Evolutionary conservation across 306 rosid species (phyloP).

Genomic region (Carpinus viminea): DNA sequence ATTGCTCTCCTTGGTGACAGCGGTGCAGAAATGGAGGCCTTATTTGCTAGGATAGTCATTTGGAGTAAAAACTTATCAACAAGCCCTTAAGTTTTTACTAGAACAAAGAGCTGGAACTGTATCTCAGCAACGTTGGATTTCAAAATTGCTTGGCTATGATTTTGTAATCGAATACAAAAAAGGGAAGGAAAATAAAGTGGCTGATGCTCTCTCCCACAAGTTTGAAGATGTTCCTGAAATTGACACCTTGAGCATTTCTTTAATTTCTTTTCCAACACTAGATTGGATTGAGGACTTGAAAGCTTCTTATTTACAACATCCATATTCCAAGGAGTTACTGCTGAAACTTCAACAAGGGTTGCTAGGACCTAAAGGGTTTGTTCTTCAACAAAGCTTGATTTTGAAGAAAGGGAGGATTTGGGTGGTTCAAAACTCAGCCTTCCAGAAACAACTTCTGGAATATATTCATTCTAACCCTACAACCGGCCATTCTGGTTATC

Average conservation of each 20-base stretch:
- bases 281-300: not conserved
- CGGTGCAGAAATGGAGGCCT: not conserved
- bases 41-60: not conserved
- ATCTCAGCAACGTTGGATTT: not conserved
- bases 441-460: too few species aligned
- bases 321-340: not conserved
- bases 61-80: not conserved
- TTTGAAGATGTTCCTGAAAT: not conserved
- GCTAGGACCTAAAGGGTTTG: too few species aligned
- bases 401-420: too few species aligned
- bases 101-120: not conserved
- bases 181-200: not conserved
- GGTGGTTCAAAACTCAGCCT: too few species aligned
- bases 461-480: too few species aligned
- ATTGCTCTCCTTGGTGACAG: not conserved
- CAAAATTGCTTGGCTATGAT: not conserved
- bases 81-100: too few species aligned
- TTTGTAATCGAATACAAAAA: not conserved
- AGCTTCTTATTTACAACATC: too few species aligned
- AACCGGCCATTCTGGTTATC: too few species aligned
- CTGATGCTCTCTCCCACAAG: not conserved
- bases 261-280: not conserved
- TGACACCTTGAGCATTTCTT: fast-evolving
- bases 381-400: too few species aligned
- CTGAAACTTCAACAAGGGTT: too few species aligned